Evolutionary conservation across 192 early-diverging fungal species (phyloP).

Genomic region (Podila epigama): DNA sequence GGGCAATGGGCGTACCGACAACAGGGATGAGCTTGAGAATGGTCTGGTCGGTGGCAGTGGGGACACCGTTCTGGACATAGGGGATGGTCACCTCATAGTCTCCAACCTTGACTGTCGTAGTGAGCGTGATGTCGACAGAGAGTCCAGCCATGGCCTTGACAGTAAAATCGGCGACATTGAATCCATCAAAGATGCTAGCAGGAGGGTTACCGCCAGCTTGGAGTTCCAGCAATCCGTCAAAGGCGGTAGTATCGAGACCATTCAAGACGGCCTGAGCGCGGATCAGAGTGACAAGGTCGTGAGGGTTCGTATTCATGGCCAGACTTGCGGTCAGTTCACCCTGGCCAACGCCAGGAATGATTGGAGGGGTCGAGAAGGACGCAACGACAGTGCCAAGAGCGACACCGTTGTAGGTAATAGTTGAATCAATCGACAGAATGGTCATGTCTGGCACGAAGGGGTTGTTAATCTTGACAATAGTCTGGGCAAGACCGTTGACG

Average conservation of each 20-base stretch:
- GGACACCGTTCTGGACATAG: conserved; percentile 49
- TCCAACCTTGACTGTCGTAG: conserved; percentile 48
- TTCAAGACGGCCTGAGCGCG: conserved; percentile 41
- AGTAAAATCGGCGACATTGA: conserved; percentile 48
- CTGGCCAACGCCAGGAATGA: conserved; percentile 22
- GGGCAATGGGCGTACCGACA: conserved; percentile 59
- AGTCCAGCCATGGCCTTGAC: conserved; percentile 48
- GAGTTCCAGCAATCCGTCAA: conserved; percentile 51
- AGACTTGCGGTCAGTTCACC: conserved; percentile 46
- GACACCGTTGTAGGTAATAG: conserved; percentile 42
- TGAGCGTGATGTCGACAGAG: conserved; percentile 48
- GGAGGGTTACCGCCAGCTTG: conserved; percentile 11
- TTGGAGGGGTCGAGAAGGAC: conserved; percentile 48
- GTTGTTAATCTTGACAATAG: conserved; percentile 52
- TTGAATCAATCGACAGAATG: conserved; percentile 48
- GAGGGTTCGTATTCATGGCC: conserved; percentile 55
- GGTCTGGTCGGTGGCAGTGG: conserved; percentile 41
- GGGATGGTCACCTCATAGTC: conserved; percentile 42
- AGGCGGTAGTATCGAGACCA: conserved; percentile 37
- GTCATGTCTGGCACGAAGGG: conserved; percentile 54
- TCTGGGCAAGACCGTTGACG: conserved; percentile 42
- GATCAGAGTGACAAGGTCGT: conserved; percentile 46
- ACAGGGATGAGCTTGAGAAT: conserved; percentile 51
- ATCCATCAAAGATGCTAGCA: conserved; percentile 38
- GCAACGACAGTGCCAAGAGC: conserved; percentile 47